These are phyloP conservation scores for Anacardium occidentale DNA, from an alignment of 345 rosid genomes.

Conservation along the genomic window DNA sequence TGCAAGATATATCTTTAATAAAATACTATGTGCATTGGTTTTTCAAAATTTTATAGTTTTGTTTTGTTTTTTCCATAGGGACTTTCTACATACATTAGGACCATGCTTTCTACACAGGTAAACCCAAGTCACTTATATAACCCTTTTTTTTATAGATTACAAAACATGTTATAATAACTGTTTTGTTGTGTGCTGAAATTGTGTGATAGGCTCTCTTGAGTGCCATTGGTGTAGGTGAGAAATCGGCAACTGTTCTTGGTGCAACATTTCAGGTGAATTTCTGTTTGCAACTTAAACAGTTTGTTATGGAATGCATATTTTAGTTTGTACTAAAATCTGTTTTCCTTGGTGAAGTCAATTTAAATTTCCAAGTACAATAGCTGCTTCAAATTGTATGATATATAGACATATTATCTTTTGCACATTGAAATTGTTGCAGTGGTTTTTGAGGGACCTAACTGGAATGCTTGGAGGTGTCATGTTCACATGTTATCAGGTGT, in stretches of 20 bases:
- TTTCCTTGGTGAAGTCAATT: background rate
- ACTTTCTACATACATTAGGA: slow-evolving; percentile 86
- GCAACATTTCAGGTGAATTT: slow-evolving; percentile 85
- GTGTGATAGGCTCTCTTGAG: slow-evolving; percentile 71
- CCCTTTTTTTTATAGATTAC: background rate
- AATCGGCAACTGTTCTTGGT: slow-evolving; percentile 89
- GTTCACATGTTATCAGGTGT: slow-evolving; percentile 92
- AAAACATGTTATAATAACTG: background rate
- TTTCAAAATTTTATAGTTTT: slow-evolving; percentile 9
- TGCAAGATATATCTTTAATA: background rate
- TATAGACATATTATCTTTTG: background rate
- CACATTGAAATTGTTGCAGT: slow-evolving; percentile 41
- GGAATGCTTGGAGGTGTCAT: slow-evolving; percentile 95
- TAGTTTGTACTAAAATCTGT: background rate
- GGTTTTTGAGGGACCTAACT: slow-evolving; percentile 95
- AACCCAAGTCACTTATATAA: slow-evolving; percentile 21
- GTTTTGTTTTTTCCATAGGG: slow-evolving; percentile 45
- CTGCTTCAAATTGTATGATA: background rate
- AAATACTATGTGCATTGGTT: background rate
- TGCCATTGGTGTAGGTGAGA: slow-evolving; percentile 97
- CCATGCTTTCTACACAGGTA: slow-evolving; percentile 97
- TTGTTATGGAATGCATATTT: background rate
- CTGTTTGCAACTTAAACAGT: background rate
- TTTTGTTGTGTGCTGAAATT: slow-evolving; percentile 2
- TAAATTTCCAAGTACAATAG: slow-evolving; percentile 2